A percentile compares a stretch with the other conserved stretches of the same genome.
phyloP scores from a whole-genome alignment of 805 yeast species.

The Ogataea haglerorum region DNA sequence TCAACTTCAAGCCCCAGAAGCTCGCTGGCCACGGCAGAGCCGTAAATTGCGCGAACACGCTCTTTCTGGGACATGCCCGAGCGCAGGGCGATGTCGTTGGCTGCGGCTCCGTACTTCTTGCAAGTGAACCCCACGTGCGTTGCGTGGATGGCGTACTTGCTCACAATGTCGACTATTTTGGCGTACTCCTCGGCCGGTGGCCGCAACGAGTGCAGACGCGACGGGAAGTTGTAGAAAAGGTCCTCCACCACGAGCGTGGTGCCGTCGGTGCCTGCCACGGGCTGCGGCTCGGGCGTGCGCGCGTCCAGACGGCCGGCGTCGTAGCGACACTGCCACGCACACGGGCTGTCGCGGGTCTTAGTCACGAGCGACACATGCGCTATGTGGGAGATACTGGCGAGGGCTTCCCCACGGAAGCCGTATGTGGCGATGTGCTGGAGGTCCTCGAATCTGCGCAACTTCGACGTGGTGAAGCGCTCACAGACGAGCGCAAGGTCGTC shows the following conservation, averaged over 20 bases:
- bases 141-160: conserved; percentile 78
- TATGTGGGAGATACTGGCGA: conserved; percentile 90
- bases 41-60: conserved; percentile 70
- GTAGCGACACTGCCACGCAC: conserved; percentile 74
- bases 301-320: conserved; percentile 59
- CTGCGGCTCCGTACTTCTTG: conserved; percentile 74
- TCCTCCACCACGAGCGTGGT: conserved; percentile 86
- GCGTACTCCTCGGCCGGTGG: conserved; percentile 71
- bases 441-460: conserved; percentile 71
- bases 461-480: conserved; percentile 90
- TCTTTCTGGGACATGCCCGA: conserved; percentile 51
- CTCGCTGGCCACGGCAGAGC: conserved; percentile 64
- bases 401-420: conserved; percentile 96
- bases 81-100: conserved; percentile 60
- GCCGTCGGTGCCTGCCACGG: conserved; percentile 84
- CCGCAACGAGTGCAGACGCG: conserved; percentile 65
- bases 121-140: conserved; percentile 69
- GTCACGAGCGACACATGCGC: conserved; percentile 79
- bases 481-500: conserved; percentile 80
- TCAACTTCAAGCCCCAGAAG: conserved; percentile 47
- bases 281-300: conserved; percentile 48
- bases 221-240: conserved; percentile 81
- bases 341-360: conserved; percentile 52
- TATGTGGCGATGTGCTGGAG: conserved; percentile 67
- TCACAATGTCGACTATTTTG: conserved; percentile 76